Conservation (phyloP, 2,329 filamentous ascomycete species). For the Trichoderma harzianum region DNA sequence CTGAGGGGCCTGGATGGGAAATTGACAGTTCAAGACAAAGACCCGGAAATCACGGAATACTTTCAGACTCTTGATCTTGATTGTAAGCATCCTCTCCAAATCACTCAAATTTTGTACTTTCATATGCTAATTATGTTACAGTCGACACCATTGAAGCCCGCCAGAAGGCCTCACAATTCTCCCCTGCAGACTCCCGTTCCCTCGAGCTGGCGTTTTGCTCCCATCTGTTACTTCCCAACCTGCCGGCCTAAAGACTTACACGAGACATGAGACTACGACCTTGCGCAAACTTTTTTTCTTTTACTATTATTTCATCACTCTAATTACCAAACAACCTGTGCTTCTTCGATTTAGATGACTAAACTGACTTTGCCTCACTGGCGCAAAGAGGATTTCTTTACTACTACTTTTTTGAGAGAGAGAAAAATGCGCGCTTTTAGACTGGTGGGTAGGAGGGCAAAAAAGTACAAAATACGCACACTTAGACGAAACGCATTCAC, state of each 20-base stretch:
- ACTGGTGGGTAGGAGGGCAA: neutral
- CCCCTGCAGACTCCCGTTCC: conserved; percentile 46
- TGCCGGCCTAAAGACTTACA: conserved; percentile 14
- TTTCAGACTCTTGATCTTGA: conserved; percentile 56
- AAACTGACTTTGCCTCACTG: conserved; percentile 7
- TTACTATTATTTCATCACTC: neutral
- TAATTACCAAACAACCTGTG: neutral
- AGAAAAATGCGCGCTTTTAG: neutral
- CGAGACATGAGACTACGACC: conserved; percentile 15
- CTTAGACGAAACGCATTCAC: neutral
- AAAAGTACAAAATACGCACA: neutral
- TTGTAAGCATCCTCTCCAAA: conserved; percentile 43
- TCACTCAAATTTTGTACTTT: neutral
- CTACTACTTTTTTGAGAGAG: neutral
- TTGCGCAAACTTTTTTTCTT: neutral
- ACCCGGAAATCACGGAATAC: conserved; percentile 46
- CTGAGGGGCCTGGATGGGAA: conserved; percentile 45
- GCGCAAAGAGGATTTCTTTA: neutral
- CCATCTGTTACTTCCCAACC: conserved; percentile 43
- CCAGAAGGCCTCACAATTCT: conserved; percentile 52
- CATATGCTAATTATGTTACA: conserved; percentile 13
- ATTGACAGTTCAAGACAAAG: conserved; percentile 45
- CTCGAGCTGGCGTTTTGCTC: conserved; percentile 50
- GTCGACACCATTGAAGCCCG: conserved; percentile 40
- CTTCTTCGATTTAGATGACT: conserved; percentile 7